Conservation (phyloP, 2,329 filamentous ascomycete genomes). For the Hymenoscyphus infarciens region DNA sequence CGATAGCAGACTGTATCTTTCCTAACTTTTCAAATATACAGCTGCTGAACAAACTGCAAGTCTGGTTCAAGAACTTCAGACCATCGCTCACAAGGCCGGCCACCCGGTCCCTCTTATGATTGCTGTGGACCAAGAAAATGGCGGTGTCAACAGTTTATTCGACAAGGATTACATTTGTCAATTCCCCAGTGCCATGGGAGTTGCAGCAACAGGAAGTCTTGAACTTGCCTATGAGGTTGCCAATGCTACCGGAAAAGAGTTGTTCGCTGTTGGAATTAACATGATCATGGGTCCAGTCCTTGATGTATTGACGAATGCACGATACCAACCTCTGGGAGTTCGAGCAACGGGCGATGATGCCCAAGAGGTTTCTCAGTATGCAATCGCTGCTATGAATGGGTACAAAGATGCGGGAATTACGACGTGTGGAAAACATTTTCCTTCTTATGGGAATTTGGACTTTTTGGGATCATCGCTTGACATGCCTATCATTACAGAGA, state of each 20-base stretch:
- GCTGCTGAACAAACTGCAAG: slow-evolving; percentile 86
- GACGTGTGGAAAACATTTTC: slow-evolving; percentile 94
- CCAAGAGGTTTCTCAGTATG: slow-evolving; percentile 90
- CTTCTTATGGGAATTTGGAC: slow-evolving; percentile 91
- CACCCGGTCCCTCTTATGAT: slow-evolving; percentile 88
- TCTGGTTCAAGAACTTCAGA: slow-evolving; percentile 87
- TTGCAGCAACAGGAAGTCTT: slow-evolving; percentile 85
- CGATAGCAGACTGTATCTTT: neutral
- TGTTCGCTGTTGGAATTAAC: slow-evolving; percentile 91
- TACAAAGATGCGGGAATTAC: slow-evolving; percentile 87
- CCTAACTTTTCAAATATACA: slow-evolving; percentile 38
- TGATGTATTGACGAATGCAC: slow-evolving; percentile 89
- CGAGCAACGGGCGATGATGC: slow-evolving; percentile 89
- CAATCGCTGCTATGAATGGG: slow-evolving; percentile 84
- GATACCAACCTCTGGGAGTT: slow-evolving; percentile 86
- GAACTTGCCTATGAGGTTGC: slow-evolving; percentile 86
- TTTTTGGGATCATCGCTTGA: slow-evolving; percentile 88
- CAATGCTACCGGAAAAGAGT: slow-evolving; percentile 87
- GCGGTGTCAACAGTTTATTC: slow-evolving; percentile 93
- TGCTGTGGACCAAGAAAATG: slow-evolving; percentile 94
- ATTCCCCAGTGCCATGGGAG: slow-evolving; percentile 94
- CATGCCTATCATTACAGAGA: slow-evolving; percentile 93
- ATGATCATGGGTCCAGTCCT: slow-evolving; percentile 91
- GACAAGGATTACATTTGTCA: slow-evolving; percentile 95
- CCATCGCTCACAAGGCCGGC: slow-evolving; percentile 83